Evolutionary conservation across 2,329 filamentous ascomycete species (phyloP).

Genomic region (Delphinella strobiligena): DNA sequence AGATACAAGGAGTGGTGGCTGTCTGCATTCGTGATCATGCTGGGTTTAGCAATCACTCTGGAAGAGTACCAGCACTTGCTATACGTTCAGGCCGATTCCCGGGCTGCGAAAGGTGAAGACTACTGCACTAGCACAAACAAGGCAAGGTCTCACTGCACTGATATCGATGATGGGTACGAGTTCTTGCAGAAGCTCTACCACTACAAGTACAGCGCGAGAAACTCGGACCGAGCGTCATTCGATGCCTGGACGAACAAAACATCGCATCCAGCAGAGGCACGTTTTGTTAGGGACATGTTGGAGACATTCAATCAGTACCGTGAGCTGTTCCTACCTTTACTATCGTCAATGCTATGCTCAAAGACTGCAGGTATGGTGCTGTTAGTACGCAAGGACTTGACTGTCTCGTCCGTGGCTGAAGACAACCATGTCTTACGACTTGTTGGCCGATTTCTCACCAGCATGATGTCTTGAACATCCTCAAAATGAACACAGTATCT

Average conservation of each 20-base stretch:
- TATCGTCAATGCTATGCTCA: background rate
- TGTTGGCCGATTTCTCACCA: background rate
- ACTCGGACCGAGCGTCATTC: background rate
- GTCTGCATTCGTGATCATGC: background rate
- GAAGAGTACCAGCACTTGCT: background rate
- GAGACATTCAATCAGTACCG: background rate
- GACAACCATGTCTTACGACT: background rate
- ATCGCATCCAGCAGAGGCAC: background rate
- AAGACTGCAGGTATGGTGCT: background rate
- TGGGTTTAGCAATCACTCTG: background rate
- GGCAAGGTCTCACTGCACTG: background rate
- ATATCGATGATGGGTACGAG: background rate
- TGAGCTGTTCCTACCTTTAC: background rate
- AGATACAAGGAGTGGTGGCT: background rate
- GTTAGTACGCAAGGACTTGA: background rate
- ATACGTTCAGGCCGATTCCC: background rate
- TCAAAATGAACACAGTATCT: too few relatives aligned
- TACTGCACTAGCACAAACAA: background rate
- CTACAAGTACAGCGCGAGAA: background rate
- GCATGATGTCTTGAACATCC: background rate
- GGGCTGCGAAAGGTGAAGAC: background rate
- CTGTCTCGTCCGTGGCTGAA: background rate
- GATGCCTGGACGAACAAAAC: background rate
- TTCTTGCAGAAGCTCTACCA: background rate
- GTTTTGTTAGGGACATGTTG: background rate